phyloP scores from a whole-genome alignment of 768 basidiomycete species.

The Lactifluus echinatus region DNA sequence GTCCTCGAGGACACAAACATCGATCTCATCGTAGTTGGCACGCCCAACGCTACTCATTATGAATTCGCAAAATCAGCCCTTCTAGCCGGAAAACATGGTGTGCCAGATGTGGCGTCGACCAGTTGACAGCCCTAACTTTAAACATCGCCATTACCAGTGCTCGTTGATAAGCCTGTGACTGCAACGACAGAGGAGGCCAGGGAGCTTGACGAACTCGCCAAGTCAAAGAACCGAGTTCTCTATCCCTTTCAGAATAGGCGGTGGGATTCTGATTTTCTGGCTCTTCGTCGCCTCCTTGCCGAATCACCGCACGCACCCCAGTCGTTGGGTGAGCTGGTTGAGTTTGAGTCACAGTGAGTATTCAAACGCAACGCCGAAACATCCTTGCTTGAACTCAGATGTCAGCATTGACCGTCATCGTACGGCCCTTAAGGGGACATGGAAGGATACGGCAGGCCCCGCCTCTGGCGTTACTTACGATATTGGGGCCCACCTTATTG shows the following conservation, averaged over 20 bases:
- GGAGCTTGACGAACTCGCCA: constrained; percentile 53
- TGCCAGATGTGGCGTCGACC: constrained; percentile 11
- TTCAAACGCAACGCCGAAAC: background rate
- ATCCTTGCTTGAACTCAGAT: background rate
- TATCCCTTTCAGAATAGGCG: constrained; percentile 70
- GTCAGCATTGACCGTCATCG: constrained; percentile 70
- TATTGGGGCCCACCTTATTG: constrained; percentile 72
- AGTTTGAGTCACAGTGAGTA: constrained; percentile 69
- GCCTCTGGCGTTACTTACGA: constrained; percentile 66
- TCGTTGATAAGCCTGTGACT: constrained; percentile 75
- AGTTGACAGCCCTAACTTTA: background rate
- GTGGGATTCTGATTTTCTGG: constrained; percentile 73
- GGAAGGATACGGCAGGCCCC: constrained; percentile 66
- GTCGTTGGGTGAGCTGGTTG: constrained; percentile 52
- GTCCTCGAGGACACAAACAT: constrained; percentile 56
- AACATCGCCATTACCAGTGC: constrained; percentile 34
- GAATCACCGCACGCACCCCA: constrained; percentile 43
- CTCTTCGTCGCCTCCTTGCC: constrained; percentile 49
- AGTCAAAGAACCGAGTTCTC: constrained; percentile 49
- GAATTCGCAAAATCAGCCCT: constrained; percentile 54
- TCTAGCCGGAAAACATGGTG: constrained; percentile 67
- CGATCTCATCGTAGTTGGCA: constrained; percentile 60
- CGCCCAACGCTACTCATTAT: constrained; percentile 71
- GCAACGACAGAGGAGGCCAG: constrained; percentile 48
- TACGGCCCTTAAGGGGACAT: constrained; percentile 52